Evolutionary conservation across 306 rosid genomes (phyloP).

Genomic region (Prunus davidiana): DNA sequence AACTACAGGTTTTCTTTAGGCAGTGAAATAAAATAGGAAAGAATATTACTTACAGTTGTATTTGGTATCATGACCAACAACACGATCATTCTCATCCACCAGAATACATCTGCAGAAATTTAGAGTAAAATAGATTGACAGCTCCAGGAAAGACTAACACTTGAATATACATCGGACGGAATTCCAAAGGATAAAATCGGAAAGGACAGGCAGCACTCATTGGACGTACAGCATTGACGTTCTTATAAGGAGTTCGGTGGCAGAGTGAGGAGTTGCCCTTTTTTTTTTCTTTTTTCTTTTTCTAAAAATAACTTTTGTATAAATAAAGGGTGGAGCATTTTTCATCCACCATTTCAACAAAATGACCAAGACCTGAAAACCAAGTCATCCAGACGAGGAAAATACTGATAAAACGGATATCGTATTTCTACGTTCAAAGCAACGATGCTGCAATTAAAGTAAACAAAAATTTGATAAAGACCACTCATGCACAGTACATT

Average conservation of each 20-base stretch:
- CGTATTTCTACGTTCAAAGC: background rate
- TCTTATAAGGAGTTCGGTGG: background rate
- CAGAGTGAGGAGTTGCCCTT: background rate
- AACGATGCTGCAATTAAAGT: background rate
- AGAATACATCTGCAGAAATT: conserved; percentile 77
- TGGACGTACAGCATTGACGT: background rate
- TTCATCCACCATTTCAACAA: background rate
- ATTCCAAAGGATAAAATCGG: background rate
- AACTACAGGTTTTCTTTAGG: background rate
- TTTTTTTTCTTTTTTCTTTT: background rate
- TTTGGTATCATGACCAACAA: conserved; percentile 92
- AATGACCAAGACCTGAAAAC: background rate
- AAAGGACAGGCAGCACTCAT: background rate
- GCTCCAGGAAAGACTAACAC: conserved; percentile 9
- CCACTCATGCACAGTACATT: background rate
- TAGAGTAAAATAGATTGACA: conserved; percentile 16
- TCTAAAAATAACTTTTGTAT: background rate
- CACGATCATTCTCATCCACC: conserved; percentile 91
- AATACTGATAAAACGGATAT: background rate
- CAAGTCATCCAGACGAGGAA: background rate
- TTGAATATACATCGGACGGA: background rate
- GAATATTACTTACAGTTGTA: conserved; percentile 73
- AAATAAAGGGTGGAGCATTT: background rate
- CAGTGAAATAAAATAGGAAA: background rate
- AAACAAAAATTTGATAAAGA: background rate